Evolutionary conservation across 2,329 filamentous ascomycete genomes (phyloP), one percentile per base, ranked within the genome.

Genomic region (Fusarium kyushuense): DNA sequence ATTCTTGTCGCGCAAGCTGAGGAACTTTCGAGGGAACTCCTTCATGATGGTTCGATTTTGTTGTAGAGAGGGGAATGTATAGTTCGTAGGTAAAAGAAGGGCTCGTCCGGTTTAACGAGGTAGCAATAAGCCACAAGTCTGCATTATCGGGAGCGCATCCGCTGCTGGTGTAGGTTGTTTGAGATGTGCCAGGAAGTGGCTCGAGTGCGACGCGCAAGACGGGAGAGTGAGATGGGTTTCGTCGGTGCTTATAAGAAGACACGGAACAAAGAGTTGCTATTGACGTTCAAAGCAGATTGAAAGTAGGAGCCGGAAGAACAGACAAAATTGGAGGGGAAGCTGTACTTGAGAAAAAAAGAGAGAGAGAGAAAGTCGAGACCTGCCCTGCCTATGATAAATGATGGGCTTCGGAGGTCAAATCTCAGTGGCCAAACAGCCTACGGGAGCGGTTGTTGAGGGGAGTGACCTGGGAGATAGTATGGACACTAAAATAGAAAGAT

Each of bases 1-100:
- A 77, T 83, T 84, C 79, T 87, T 93, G 74, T 92, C 91, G 70
- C 90, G 87, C 71, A 90, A 84, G 78, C 87, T 92, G 63, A 92
- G 87, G 76, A 93, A 89, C 73, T 90, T 89, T 76, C 87, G 89
- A 48, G 84, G 84, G 62, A 86, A 79, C 67, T 83, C 79, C 79
- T 86, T 87, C 83, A 87, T 87, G 75, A 70, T 83, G 75, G 63
- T 68, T 52, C 32, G 43, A 29, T 64, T 43, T 45, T 14, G 32
- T 21, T 40, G 41, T 21, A 53, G 30, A 43, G 54, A 30, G 36
- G n/a, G 14, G 23, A 21, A 27, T 41, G 41, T 30, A 36, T 47
- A 42, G 47, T 53, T 54, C 47, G 56, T 46, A 61, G 53, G 42
- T 43, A 63, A 56, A 33, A 32, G 43, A 51, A 54, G 69, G 57